Evolutionary conservation across 2,329 filamentous ascomycete genomes (phyloP).

Genomic region (Grosmannia huntii): DNA sequence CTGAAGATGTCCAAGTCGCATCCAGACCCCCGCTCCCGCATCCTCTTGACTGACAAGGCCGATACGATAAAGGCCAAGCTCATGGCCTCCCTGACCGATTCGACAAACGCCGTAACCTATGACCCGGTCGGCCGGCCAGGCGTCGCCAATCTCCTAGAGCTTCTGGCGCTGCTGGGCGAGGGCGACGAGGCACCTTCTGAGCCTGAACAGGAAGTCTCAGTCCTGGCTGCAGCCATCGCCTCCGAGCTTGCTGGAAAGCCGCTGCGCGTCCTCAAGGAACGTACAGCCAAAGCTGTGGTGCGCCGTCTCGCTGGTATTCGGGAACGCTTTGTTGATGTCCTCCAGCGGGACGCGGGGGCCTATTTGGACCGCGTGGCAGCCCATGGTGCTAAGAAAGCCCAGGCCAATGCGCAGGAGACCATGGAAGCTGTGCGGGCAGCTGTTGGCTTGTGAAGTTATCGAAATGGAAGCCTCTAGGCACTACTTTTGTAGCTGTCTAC

Average conservation of each 20-base stretch:
- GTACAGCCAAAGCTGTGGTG: constrained; percentile 46
- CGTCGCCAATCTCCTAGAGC: constrained; percentile 74
- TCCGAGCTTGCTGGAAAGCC: constrained; percentile 22
- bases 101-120: constrained; percentile 52
- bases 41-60: constrained; percentile 64
- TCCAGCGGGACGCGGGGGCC: constrained; percentile 20
- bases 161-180: constrained; percentile 46
- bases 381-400: constrained; percentile 48
- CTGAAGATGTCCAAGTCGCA: constrained; percentile 95
- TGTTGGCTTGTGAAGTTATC: constrained; percentile 29
- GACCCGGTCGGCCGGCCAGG: constrained; percentile 59
- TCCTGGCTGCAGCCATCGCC: constrained; percentile 4
- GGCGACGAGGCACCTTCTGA: neutral
- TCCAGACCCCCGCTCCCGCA: constrained; percentile 56
- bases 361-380: constrained; percentile 39
- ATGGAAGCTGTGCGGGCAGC: constrained; percentile 40
- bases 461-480: neutral
- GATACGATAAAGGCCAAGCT: constrained; percentile 57
- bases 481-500: neutral
- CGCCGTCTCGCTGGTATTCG: constrained; percentile 40
- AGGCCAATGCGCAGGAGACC: constrained; percentile 43
- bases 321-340: constrained; percentile 39
- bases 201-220: neutral
- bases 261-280: constrained; percentile 50
- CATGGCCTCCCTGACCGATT: constrained; percentile 65